Evolutionary conservation across 768 basidiomycete species (phyloP), one percentile per base, ranked within the genome.

Genomic region (Neoboletus subvelutipes): DNA sequence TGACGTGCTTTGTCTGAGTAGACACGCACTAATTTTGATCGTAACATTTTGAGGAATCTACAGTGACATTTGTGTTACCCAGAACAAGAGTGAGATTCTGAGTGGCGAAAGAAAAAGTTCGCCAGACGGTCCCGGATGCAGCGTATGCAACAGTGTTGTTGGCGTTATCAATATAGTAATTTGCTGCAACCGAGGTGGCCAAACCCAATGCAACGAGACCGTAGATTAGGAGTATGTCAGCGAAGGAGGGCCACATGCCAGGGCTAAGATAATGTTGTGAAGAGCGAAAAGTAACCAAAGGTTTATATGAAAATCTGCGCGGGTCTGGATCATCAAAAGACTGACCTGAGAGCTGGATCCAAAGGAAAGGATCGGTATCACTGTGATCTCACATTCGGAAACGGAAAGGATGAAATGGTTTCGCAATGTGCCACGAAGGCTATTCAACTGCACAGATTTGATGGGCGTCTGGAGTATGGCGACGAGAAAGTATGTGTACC

Each of bases 21-120:
- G 22, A 42, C 5, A 47, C 59, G 33, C 46, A 64, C 59, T 55
- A 64, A 34, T 61, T 61, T 15, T 58, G 26, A 26, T 64, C 43
- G 15, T 58, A 64, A 15, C 63, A 64, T 31, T 52, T 36, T 5
- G 63, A 58, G 24, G 63, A 41, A 49, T 64, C 57, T 20, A 64
- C 45, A 1, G 20, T 20, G 26, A 60, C 0, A 39, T 36, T 22
- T 39, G 22, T 24, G 7, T 41, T n/a, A 15, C 37, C 6, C 3
- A 29, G 15, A 8, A 0, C 34, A 24, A 61, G 10, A 15, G 51
- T 46, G 45, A 62, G 10, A 26, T 59, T 56, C 41, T 48, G 52
- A 29, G 55, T 61, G 8, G 36, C 3, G 7, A 43, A 29, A 22
- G 57, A 52, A 36, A 50, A 64, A 0, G 51, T 45, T 3, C 12